Percentiles rank a stretch among this genome's conserved stretches.
These are phyloP conservation scores for Groenewaldozyma tartarivorans DNA, from an alignment of 805 yeast species.

Conservation along the genomic window DNA sequence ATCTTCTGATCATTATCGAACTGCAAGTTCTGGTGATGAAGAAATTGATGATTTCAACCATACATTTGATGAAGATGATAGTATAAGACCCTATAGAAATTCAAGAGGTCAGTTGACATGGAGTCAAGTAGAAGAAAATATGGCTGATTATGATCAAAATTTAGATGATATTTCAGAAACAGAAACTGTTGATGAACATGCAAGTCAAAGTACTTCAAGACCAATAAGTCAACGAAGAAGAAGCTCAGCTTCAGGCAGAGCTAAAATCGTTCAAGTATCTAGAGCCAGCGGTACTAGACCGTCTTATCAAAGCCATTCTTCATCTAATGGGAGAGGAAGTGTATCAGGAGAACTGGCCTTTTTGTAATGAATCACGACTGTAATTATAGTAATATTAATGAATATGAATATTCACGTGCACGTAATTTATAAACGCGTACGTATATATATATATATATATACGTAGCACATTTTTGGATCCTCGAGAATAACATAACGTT, in stretches of 20 bases:
- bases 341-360: constrained; percentile 26
- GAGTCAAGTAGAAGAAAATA: constrained; percentile 13
- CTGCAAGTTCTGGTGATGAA: constrained; percentile 25
- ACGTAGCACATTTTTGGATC: too few species aligned
- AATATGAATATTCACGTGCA: too few species aligned
- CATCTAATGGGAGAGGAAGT: constrained; percentile 25
- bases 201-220: too few species aligned
- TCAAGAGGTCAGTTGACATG: constrained; percentile 27
- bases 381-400: too few species aligned
- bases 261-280: constrained; percentile 24
- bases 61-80: constrained; percentile 7
- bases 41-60: constrained; percentile 14
- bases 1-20: constrained; percentile 18
- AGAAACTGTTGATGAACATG: too few species aligned
- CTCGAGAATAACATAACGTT: too few species aligned
- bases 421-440: too few species aligned
- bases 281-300: neutral
- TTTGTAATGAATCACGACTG: constrained; percentile 13
- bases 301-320: constrained; percentile 13
- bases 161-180: neutral
- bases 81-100: constrained; percentile 25
- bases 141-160: constrained; percentile 2
- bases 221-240: constrained; percentile 1
- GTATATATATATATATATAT: too few species aligned
- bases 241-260: constrained; percentile 27